Evolutionary conservation across 306 rosid species (phyloP), one percentile per base, ranked within the genome.

Genomic region (Quillaja saponaria): DNA sequence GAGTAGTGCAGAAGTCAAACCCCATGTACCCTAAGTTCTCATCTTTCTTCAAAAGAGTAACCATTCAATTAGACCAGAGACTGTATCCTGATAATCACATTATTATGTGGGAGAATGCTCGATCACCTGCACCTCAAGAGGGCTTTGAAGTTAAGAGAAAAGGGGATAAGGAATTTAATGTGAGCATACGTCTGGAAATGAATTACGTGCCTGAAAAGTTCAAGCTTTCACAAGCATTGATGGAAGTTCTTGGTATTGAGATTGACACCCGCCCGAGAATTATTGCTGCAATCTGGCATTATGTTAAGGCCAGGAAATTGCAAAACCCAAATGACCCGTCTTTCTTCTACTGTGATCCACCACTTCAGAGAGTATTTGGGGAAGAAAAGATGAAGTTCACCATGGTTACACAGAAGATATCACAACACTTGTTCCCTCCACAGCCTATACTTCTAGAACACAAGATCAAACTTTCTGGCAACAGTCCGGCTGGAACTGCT

Each of bases 91-190:
- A 94, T 33, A 81, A 71, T 61, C 87, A 83, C 68, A 63, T 87
- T 37, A 94, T 94, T 58, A 55, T 72, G 67, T 94, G 99, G 99
- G 99, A 94, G 69, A 78, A 83, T 68, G 78, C 91, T 12, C 82
- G 99, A 64, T 72, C 96, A 0, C 81, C 99, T 49, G 86, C 91
- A 13, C 91, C 89, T 34, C 97, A 94, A 5, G 99, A 94, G 71
- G 99, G 99, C 51, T 94, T 94, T 75, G 99, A 94, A 84, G 99
- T 94, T 55, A 94, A 85, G 82, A 85, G 99, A 64, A 89, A 94
- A 70, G 99, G 99, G 60, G 97, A 94, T 64, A 85, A 90, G 68
- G 99, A 94, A 58, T 87, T 94, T 66, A 42, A 76, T 7, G 95
- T 49, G 40, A 83, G 71, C 54, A 87, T 94, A 59, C 84, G 97